Conservation (phyloP, 2,329 filamentous ascomycete species). For the Xylaria polymorpha region DNA sequence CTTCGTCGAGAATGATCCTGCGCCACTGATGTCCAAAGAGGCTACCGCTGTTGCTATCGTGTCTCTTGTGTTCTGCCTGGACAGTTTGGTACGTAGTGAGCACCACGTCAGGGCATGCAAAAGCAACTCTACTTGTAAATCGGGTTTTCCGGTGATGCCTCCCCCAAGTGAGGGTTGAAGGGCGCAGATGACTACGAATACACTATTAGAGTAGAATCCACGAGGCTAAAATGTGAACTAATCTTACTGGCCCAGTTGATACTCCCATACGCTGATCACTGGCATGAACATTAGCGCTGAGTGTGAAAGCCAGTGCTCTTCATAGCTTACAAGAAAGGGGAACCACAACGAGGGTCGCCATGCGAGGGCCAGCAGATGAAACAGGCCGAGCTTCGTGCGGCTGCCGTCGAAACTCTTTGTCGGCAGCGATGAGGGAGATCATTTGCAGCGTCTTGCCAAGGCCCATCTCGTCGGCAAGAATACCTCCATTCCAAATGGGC, state of each 20-base stretch:
- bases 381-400: not conserved
- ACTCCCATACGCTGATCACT: slow-evolving; percentile 24
- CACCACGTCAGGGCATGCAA: slow-evolving; percentile 12
- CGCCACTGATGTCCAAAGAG: slow-evolving; percentile 18
- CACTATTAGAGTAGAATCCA: not conserved
- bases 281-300: slow-evolving; percentile 3
- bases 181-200: slow-evolving; percentile 16
- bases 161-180: slow-evolving; percentile 2
- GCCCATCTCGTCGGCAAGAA: slow-evolving; percentile 27
- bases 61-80: slow-evolving; percentile 6
- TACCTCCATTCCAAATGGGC: slow-evolving; percentile 21
- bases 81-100: slow-evolving; percentile 23
- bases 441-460: slow-evolving; percentile 29
- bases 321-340: slow-evolving; percentile 19
- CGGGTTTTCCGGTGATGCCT: slow-evolving; percentile 13
- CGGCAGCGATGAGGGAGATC: slow-evolving; percentile 24
- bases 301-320: not conserved
- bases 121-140: not conserved
- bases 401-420: slow-evolving; percentile 13
- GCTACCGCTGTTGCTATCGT: not conserved
- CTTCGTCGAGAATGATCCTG: slow-evolving; percentile 26
- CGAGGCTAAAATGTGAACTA: not conserved
- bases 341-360: slow-evolving; percentile 13
- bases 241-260: slow-evolving; percentile 17
- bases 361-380: not conserved